Base-by-base conservation (phyloP, 140 eudicot species). In the Ambrosia hybrid region DNA sequence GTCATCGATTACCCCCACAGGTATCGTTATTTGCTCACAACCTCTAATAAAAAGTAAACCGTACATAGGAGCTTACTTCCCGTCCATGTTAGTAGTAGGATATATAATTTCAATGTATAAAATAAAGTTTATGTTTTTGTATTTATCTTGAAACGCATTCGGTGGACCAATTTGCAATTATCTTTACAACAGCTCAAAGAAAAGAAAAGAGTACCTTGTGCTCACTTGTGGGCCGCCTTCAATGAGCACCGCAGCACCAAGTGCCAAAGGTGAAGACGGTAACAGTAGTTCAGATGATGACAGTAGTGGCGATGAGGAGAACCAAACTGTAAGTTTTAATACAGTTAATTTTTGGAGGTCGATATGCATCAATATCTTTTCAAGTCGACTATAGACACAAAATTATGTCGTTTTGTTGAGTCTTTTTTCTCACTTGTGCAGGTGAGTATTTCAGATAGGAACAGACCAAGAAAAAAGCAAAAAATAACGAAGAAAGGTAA, bases 1-100 rank as follows among this genome's bases (percentile, higher is more conserved):
- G 97, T 94, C 66, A 89, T 90, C n/a, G 99, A 94, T 75, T 94
- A 71, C 78, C 97, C 99, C 51, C 96, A 88, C 81, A 88, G 99
- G 99, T 94, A 82, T 46, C 26, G 26, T 21, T 21, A 21, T 21
- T 21, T 21, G 26, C 26, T 21, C 26, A 21, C 26, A 21, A 21
- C 26, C 26, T 21, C 26, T 21, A 21, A 21, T 21, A 21, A 21
- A 21, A 21, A 21, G 26, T 21, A 21, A 21, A 21, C 26, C 26
- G 26, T 21, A 21, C 26, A 21, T 21, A 21, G 26, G 6, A 57
- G 4, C 43, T 10, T 59, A 13, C 17, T 33, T 61, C 43, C 13
- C 0, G 1, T 6, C n/a, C 26, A 21, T 21, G 26, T 21, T 21
- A 21, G 26, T 21, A 21, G 26, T 21, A 21, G 26, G 26, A 21